phyloP scores from a whole-genome alignment of 2,329 filamentous ascomycete genomes.

The Pezicula neosporulosa region DNA sequence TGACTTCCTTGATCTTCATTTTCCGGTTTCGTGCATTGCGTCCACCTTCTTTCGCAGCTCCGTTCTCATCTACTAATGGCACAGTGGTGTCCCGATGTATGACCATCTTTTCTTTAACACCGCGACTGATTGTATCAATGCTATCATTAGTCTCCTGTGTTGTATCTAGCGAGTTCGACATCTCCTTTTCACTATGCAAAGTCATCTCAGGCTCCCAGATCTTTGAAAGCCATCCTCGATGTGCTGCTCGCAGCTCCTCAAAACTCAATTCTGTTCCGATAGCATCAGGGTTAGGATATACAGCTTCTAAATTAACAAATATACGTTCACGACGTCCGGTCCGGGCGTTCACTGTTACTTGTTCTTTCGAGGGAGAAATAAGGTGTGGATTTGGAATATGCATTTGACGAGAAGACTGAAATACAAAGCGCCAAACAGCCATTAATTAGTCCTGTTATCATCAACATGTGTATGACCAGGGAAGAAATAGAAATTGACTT shows the following conservation, averaged over 20 bases:
- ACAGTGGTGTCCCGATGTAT: conserved; percentile 32
- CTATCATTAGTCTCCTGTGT: conserved; percentile 10
- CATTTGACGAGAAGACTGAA: conserved; percentile 52
- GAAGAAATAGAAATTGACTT: conserved; percentile 45
- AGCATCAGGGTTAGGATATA: conserved; percentile 76
- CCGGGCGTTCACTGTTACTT: conserved; percentile 77
- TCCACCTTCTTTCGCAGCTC: conserved; percentile 41
- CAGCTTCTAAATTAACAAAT: conserved; percentile 78
- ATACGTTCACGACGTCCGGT: conserved; percentile 83
- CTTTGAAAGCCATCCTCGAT: conserved; percentile 64
- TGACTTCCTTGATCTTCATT: conserved; percentile 80
- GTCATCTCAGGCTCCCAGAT: conserved; percentile 43
- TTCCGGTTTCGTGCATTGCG: conserved; percentile 55
- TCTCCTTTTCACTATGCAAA: neutral
- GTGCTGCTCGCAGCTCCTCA: conserved; percentile 82
- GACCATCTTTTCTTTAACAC: conserved; percentile 31
- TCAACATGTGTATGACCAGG: conserved; percentile 66
- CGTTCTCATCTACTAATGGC: conserved; percentile 53
- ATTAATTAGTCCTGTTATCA: conserved; percentile 93
- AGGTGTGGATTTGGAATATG: conserved; percentile 57
- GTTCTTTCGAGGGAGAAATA: conserved; percentile 68
- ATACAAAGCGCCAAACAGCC: conserved; percentile 50
- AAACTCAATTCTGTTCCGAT: conserved; percentile 78
- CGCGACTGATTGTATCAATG: conserved; percentile 16
- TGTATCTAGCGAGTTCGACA: conserved; percentile 2